Percentiles rank a stretch among this genome's conserved stretches.
Evolutionary conservation across 2,329 filamentous ascomycete genomes (phyloP).

Genomic region (Colletotrichum truncatum): DNA sequence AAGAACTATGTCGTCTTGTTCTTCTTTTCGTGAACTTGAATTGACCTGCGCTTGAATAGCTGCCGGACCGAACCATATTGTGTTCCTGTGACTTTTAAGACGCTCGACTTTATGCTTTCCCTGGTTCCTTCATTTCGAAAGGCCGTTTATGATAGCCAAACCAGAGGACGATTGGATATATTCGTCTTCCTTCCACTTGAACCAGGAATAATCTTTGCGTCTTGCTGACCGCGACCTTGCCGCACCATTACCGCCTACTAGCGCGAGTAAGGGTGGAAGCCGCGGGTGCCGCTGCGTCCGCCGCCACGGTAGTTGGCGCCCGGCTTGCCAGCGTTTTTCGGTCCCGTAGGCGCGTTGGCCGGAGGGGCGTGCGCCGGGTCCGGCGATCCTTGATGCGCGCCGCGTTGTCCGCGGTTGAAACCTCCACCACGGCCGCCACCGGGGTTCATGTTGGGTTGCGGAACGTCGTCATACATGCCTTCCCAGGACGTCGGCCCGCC

Average conservation of each 20-base stretch:
- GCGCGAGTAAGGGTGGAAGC: slow-evolving; percentile 79
- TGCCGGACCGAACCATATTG: not conserved
- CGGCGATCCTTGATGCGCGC: slow-evolving; percentile 50
- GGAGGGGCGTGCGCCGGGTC: slow-evolving; percentile 58
- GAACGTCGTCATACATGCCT: slow-evolving; percentile 97
- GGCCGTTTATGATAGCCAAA: not conserved
- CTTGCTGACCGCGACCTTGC: not conserved
- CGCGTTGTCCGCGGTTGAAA: slow-evolving; percentile 41
- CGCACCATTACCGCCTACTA: not conserved
- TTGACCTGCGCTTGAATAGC: not conserved
- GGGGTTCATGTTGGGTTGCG: slow-evolving; percentile 75
- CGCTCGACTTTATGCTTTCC: not conserved
- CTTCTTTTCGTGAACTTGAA: not conserved
- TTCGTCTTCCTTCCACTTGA: not conserved
- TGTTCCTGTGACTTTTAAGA: not conserved
- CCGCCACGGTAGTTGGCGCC: slow-evolving; percentile 95
- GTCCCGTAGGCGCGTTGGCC: slow-evolving; percentile 83
- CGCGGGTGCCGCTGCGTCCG: slow-evolving; percentile 77
- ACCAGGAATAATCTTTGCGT: not conserved
- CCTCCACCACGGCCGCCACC: slow-evolving; percentile 55
- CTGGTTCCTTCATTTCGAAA: not conserved
- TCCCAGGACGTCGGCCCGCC: slow-evolving; percentile 89
- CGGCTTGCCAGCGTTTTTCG: slow-evolving; percentile 92
- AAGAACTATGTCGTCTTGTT: not conserved
- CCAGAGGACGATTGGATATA: not conserved